Conservation (phyloP, 768 basidiomycete genomes). For the Chlorophyllum brunneum region DNA sequence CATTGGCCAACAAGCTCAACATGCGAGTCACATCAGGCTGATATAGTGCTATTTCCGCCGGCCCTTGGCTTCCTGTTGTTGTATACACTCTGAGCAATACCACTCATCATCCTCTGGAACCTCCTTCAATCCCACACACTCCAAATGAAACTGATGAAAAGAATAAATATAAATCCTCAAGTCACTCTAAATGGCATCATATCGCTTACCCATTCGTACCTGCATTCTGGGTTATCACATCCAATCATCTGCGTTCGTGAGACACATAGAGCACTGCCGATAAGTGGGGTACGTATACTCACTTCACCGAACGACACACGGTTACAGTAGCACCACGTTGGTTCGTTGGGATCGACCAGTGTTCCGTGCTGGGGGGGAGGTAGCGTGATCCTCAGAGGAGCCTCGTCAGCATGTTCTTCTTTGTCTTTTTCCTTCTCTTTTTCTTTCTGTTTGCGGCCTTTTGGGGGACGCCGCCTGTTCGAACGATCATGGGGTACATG, state of each 20-base stretch:
- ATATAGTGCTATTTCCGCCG: slow-evolving; percentile 27
- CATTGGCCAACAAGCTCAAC: slow-evolving; percentile 75
- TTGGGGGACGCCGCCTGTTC: slow-evolving; percentile 7
- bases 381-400: slow-evolving; percentile 32
- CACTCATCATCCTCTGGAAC: slow-evolving; percentile 58
- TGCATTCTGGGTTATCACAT: slow-evolving; percentile 71
- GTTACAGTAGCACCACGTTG: slow-evolving; percentile 78
- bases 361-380: slow-evolving; percentile 24
- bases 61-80: slow-evolving; percentile 14
- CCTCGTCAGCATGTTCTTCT: slow-evolving; percentile 15
- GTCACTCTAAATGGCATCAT: background rate
- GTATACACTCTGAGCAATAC: slow-evolving; percentile 67
- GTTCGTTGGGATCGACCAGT: slow-evolving; percentile 43
- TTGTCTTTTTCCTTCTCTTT: slow-evolving; percentile 18
- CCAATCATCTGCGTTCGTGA: slow-evolving; percentile 67
- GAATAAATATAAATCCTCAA: slow-evolving; percentile 9
- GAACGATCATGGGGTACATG: background rate
- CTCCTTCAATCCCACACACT: slow-evolving; percentile 57
- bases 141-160: slow-evolving; percentile 61
- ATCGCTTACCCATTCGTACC: slow-evolving; percentile 76
- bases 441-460: slow-evolving; percentile 19
- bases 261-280: slow-evolving; percentile 14
- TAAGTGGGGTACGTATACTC: slow-evolving; percentile 22
- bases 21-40: slow-evolving; percentile 36
- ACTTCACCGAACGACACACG: slow-evolving; percentile 79